phyloP scores from a whole-genome alignment of 371 early-diverging fungal species.

The Circinella minor region DNA sequence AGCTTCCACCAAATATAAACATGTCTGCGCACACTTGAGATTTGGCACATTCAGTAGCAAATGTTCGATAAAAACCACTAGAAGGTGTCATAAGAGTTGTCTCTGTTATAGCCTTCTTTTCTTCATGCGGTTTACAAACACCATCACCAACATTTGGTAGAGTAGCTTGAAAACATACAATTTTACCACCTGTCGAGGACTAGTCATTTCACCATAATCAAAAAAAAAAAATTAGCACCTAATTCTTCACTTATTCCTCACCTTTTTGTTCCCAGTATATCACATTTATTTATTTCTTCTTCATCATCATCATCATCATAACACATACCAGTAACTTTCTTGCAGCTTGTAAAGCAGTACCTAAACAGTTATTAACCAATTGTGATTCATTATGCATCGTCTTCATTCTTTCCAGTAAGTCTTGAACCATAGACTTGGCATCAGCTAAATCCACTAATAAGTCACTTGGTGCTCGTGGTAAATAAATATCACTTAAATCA shows the following conservation, averaged over 20 bases:
- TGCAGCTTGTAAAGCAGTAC: constrained; percentile 80
- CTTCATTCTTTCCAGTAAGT: constrained; percentile 63
- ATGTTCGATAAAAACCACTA: constrained; percentile 78
- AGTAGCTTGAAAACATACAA: constrained; percentile 71
- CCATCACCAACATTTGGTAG: constrained; percentile 76
- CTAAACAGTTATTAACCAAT: constrained; percentile 63
- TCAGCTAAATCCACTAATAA: constrained; percentile 81
- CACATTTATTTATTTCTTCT: constrained; percentile 1
- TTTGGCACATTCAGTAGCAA: constrained; percentile 80
- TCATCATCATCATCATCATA: too few species aligned
- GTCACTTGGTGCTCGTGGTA: constrained; percentile 74
- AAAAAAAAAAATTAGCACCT: background rate
- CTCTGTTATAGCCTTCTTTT: constrained; percentile 56
- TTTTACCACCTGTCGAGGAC: constrained; percentile 83
- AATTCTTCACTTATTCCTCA: too few species aligned
- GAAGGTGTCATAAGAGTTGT: constrained; percentile 63
- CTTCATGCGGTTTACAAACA: constrained; percentile 65
- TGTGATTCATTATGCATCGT: constrained; percentile 66
- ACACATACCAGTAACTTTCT: constrained; percentile 66
- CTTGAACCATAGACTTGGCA: constrained; percentile 58
- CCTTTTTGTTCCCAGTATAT: background rate
- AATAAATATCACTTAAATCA: constrained; percentile 75
- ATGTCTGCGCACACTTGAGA: constrained; percentile 84
- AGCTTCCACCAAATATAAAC: constrained; percentile 74
- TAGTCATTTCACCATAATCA: constrained; percentile 17